phyloP scores from a whole-genome alignment of 2,329 filamentous ascomycete genomes.

The Ascochyta koolunga region DNA sequence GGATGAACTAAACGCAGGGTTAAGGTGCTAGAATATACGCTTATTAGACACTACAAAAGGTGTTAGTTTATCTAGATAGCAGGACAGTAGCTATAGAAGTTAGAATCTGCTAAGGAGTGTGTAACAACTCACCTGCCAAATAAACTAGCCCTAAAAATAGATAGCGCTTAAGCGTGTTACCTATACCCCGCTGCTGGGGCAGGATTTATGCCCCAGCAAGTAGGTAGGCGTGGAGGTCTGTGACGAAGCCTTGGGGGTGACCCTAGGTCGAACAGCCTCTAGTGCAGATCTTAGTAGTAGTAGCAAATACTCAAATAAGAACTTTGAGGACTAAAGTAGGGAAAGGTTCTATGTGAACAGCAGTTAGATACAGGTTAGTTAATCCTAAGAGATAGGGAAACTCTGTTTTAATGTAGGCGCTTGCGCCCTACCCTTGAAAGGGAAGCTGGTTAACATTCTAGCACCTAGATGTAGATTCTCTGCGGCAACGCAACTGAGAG shows the following conservation, averaged over 20 bases:
- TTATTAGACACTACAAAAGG: slow-evolving; percentile 53
- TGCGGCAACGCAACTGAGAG: slow-evolving; percentile 46
- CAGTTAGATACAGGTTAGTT: slow-evolving; percentile 49
- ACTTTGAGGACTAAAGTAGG: slow-evolving; percentile 49
- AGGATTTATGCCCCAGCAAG: background rate
- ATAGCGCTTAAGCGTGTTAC: slow-evolving; percentile 47
- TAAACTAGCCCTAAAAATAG: slow-evolving; percentile 54
- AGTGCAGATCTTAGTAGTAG: slow-evolving; percentile 53
- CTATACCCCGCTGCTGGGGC: background rate
- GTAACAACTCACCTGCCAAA: slow-evolving; percentile 53
- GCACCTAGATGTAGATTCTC: slow-evolving; percentile 53
- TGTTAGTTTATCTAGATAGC: slow-evolving; percentile 54
- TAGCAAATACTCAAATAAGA: slow-evolving; percentile 55
- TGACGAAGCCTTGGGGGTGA: slow-evolving; percentile 52
- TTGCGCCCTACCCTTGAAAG: slow-evolving; percentile 41
- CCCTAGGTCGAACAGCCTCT: slow-evolving; percentile 50
- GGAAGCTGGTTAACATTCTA: too few species aligned
- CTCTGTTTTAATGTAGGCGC: slow-evolving; percentile 47
- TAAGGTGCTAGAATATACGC: slow-evolving; percentile 51
- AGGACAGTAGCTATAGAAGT: slow-evolving; percentile 52
- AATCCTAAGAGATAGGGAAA: slow-evolving; percentile 39
- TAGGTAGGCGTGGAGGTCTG: slow-evolving; percentile 1
- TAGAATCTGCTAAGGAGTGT: slow-evolving; percentile 53
- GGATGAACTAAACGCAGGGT: slow-evolving; percentile 49
- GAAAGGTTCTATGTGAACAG: slow-evolving; percentile 53